Percentiles rank a stretch among this genome's conserved stretches.
Evolutionary conservation across 129 eudicot species (phyloP).

Genomic region (Chrysanthemum makinoi): DNA sequence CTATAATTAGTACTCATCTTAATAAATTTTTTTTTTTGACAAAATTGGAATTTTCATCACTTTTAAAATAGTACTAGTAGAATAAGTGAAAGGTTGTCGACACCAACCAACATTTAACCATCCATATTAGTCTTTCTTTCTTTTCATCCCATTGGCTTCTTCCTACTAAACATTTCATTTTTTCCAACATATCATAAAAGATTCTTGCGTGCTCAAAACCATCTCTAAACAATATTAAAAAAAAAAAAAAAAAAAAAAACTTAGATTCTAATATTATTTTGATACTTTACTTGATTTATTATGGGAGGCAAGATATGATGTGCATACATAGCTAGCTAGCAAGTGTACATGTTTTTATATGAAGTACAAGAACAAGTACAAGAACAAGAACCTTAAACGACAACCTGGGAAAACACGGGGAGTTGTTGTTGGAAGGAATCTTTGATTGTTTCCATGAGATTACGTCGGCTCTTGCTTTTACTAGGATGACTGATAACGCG

Average conservation of each 20-base stretch:
- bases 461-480: slow-evolving; percentile 47
- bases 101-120: slow-evolving; percentile 18
- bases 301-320: background rate
- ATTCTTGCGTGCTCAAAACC: slow-evolving; percentile 63
- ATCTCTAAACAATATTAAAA: slow-evolving; percentile 13
- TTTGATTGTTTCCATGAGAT: slow-evolving; percentile 89
- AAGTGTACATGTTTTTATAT: slow-evolving; percentile 13
- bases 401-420: slow-evolving; percentile 93
- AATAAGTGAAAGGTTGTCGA: background rate
- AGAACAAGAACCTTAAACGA: slow-evolving; percentile 23
- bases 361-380: slow-evolving; percentile 34
- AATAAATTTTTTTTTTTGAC: too few relatives aligned
- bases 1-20: too few relatives aligned
- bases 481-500: slow-evolving; percentile 54
- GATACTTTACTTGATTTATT: background rate
- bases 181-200: slow-evolving; percentile 12
- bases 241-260: too few relatives aligned
- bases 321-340: slow-evolving; percentile 7
- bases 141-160: slow-evolving; percentile 4
- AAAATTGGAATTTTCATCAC: background rate
- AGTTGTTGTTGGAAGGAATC: slow-evolving; percentile 52
- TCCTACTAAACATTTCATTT: background rate
- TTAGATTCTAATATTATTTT: background rate
- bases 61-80: slow-evolving; percentile 10
- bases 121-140: background rate